Evolutionary conservation across 345 rosid species (phyloP), one percentile per base, ranked within the genome.

Genomic region (Dipteronia sinensis): DNA sequence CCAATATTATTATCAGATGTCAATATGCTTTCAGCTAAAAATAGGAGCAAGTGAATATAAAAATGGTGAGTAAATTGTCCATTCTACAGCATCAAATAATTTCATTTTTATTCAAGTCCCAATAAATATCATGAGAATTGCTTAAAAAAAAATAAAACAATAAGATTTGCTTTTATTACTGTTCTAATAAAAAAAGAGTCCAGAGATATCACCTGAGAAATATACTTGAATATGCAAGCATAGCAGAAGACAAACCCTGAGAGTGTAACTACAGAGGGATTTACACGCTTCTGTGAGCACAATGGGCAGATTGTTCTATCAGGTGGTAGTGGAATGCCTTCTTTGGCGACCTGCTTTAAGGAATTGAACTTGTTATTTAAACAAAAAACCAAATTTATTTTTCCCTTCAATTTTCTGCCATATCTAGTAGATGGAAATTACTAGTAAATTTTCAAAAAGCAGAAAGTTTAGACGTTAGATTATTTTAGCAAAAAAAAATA

Each of bases 211-310:
- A 96, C 99, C 98, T 94, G 93, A 51, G 95, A 78, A 71, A 92
- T 82, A 73, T 94, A 96, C 86, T 96, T 96, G 86, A 92, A 94
- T 70, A 96, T 87, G 89, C 99, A 94, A 71, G 98, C 82, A 77
- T 96, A 96, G 79, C 98, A 96, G 91, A 88, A 92, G 73, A 96
- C 99, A 82, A 96, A 96, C 68, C 99, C 99, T 0, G 98, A 96
- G 79, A 88, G 88, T 16, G 95, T 94, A 73, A 96, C 97, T 53
- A 87, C 98, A 20, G 99, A 94, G 42, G 98, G 98, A 80, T 96
- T 96, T 74, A 91, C 98, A 53, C 97, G 98, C 85, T 91, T 94
- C 86, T 94, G 98, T 44, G 94, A 84, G 87, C 99, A 96, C 79
- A 94, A 83, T 15, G 99, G 97, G 73, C 99, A 96, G 75, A 91